phyloP scores from a whole-genome alignment of 495 filamentous ascomycete species.

The Neurospora sublineolata region DNA sequence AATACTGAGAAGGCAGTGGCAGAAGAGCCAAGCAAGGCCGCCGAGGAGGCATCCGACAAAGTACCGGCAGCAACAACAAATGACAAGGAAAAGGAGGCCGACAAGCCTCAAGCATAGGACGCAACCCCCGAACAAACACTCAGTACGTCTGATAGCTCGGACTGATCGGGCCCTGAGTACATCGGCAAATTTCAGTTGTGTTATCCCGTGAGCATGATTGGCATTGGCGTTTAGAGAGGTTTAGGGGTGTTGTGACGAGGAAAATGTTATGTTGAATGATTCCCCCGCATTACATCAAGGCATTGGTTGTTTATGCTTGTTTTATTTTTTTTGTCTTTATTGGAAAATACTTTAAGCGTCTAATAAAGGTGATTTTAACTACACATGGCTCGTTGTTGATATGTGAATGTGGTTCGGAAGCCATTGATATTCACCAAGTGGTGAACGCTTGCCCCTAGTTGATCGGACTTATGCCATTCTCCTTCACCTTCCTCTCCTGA shows the following conservation, averaged over 20 bases:
- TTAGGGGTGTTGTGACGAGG: not conserved
- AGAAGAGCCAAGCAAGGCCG: not conserved
- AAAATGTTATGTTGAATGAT: not conserved
- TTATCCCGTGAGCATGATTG: not conserved
- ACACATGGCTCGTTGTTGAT: not conserved
- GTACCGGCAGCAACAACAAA: not conserved
- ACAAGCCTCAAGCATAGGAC: not conserved
- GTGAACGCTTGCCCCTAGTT: not conserved
- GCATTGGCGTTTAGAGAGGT: not conserved
- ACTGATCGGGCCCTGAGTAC: not conserved
- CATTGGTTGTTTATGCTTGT: not conserved
- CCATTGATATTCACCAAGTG: not conserved
- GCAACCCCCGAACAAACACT: not conserved
- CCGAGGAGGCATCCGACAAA: not conserved
- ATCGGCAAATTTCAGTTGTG: not conserved
- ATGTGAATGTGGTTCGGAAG: not conserved
- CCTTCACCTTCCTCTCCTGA: not conserved
- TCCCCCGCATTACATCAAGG: not conserved
- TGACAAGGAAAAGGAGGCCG: constrained; percentile 4
- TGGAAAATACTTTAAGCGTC: not conserved
- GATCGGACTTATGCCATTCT: not conserved
- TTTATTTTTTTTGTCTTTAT: not conserved
- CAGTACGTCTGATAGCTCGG: not conserved
- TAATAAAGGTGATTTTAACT: not conserved
- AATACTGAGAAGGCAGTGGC: not conserved